Evolutionary conservation across 1,284 basidiomycete genomes (phyloP).

Genomic region (Ceratobasidium sp.): DNA sequence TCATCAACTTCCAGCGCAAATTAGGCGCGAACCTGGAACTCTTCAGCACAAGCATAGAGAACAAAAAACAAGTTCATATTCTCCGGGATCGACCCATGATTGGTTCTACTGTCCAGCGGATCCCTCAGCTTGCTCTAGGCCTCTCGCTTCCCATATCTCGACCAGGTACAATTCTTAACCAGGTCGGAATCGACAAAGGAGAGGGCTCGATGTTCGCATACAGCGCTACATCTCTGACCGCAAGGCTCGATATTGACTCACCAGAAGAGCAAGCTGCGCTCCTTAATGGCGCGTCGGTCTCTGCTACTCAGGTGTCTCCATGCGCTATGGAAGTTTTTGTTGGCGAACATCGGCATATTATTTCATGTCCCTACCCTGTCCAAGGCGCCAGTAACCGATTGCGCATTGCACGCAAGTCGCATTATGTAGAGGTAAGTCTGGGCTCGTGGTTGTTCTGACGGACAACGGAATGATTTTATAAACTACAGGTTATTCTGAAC

Average conservation of each 20-base stretch:
- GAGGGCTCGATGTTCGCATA: slow-evolving; percentile 42
- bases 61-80: slow-evolving; percentile 57
- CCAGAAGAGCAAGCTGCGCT: slow-evolving; percentile 57
- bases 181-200: not conserved
- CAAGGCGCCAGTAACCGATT: slow-evolving; percentile 58
- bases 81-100: slow-evolving; percentile 52
- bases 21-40: slow-evolving; percentile 56
- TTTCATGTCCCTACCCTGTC: slow-evolving; percentile 61
- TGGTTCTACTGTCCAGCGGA: slow-evolving; percentile 4
- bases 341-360: slow-evolving; percentile 53
- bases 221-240: slow-evolving; percentile 56
- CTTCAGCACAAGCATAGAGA: slow-evolving; percentile 56
- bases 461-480: not conserved
- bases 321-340: slow-evolving; percentile 57
- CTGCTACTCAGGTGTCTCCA: slow-evolving; percentile 57
- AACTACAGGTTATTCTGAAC: slow-evolving; percentile 55
- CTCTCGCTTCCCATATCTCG: not conserved
- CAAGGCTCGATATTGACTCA: slow-evolving; percentile 55
- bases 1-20: slow-evolving; percentile 28
- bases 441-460: slow-evolving; percentile 35
- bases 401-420: slow-evolving; percentile 67
- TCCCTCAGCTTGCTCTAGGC: not conserved
- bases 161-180: slow-evolving; percentile 56
- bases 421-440: slow-evolving; percentile 65
- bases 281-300: slow-evolving; percentile 49